A percentile compares a stretch with the other conserved stretches of the same genome.
Evolutionary conservation across 108 stramenopile genomes (phyloP).

Genomic region (Epipyxis sp.): DNA sequence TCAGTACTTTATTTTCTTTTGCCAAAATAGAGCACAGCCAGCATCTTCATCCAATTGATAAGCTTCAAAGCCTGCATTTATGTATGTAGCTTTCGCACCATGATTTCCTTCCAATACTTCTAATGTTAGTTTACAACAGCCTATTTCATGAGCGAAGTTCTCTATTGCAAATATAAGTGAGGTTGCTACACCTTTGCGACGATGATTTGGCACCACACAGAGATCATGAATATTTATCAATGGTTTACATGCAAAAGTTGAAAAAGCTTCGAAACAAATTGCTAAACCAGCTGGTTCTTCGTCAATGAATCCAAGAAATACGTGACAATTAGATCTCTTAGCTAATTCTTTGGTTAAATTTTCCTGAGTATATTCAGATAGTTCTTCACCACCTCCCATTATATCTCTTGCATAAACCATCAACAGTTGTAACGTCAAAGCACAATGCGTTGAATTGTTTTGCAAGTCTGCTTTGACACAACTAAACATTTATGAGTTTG

Average conservation of each 20-base stretch:
- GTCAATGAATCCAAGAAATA: not conserved
- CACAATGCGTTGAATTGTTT: too few species aligned
- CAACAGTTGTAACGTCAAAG: not conserved
- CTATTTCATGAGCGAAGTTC: not conserved
- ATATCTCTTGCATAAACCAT: not conserved
- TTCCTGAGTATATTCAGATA: not conserved
- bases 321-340: not conserved
- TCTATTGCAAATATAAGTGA: not conserved
- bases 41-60: not conserved
- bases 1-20: conserved; percentile 12
- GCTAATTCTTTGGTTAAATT: not conserved
- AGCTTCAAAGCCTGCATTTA: not conserved
- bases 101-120: conserved; percentile 2
- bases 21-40: conserved; percentile 4
- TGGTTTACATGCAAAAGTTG: conserved; percentile 6
- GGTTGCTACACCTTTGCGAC: not conserved
- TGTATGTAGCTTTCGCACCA: not conserved
- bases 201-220: not conserved
- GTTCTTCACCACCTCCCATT: not conserved
- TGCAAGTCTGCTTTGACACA: too few species aligned
- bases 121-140: conserved; percentile 10
- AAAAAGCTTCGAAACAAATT: conserved; percentile 8
- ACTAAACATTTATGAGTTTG: too few species aligned
- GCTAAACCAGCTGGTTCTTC: conserved; percentile 9
- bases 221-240: conserved; percentile 12